Percentiles rank a stretch among this genome's conserved stretches.
These are phyloP conservation scores for Xylaria multiplex DNA, from an alignment of 2,329 filamentous ascomycete genomes.

Conservation along the genomic window DNA sequence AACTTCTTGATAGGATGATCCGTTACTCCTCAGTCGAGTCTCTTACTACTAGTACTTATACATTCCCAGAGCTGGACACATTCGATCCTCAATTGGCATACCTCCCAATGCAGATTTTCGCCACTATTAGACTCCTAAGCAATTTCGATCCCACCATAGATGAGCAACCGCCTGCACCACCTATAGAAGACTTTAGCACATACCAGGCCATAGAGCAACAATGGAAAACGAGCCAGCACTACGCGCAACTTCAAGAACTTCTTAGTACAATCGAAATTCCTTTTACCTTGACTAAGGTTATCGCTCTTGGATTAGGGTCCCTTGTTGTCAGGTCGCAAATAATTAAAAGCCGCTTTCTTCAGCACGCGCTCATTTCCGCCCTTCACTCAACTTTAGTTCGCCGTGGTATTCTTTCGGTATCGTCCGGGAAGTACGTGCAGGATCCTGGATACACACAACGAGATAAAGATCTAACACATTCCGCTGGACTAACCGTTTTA, in stretches of 20 bases:
- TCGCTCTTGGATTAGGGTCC: constrained; percentile 34
- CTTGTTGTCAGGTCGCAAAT: constrained; percentile 24
- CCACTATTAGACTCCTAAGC: constrained; percentile 16
- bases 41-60: constrained; percentile 23
- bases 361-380: constrained; percentile 33
- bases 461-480: constrained; percentile 32
- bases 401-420: neutral
- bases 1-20: constrained; percentile 20
- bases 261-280: constrained; percentile 27
- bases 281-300: constrained; percentile 32
- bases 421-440: constrained; percentile 30
- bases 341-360: constrained; percentile 20
- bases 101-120: constrained; percentile 33
- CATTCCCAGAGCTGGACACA: neutral
- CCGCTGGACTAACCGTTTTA: constrained; percentile 33
- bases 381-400: constrained; percentile 24
- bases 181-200: constrained; percentile 21
- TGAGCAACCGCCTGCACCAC: neutral
- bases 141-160: neutral
- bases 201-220: constrained; percentile 28
- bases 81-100: constrained; percentile 26
- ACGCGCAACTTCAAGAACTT: constrained; percentile 28
- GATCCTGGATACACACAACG: constrained; percentile 34
- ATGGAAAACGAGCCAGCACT: constrained; percentile 33
- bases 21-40: constrained; percentile 26